Evolutionary conservation across 331 rosid genomes (phyloP).

Genomic region (Acacia pycnantha): DNA sequence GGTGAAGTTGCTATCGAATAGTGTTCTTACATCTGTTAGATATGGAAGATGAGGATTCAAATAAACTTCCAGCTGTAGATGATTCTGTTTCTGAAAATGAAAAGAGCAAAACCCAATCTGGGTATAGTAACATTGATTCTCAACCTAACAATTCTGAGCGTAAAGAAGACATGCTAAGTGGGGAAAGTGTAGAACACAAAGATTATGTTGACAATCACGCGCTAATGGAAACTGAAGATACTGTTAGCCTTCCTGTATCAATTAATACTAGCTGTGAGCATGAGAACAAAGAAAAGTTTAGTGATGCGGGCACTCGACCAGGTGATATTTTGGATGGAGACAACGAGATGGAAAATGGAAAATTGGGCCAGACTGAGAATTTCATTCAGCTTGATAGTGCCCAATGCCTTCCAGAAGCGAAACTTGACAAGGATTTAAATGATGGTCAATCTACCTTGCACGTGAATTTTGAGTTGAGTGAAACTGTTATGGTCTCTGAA

Average conservation of each 20-base stretch:
- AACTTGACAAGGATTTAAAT: constrained; percentile 25
- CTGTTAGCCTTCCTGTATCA: constrained; percentile 34
- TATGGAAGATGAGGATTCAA: constrained; percentile 53
- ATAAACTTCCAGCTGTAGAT: constrained; percentile 30
- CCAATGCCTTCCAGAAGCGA: constrained; percentile 1
- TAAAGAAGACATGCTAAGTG: constrained; percentile 22
- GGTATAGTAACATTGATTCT: constrained; percentile 24
- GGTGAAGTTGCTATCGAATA: constrained; percentile 9
- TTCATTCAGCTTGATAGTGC: not conserved
- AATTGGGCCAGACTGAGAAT: constrained; percentile 16
- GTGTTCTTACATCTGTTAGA: constrained; percentile 11
- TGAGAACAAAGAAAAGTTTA: constrained; percentile 17
- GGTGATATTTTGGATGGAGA: constrained; percentile 32
- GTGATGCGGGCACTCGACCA: constrained; percentile 10
- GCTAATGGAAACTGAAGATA: constrained; percentile 58
- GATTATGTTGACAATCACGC: constrained; percentile 35
- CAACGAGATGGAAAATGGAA: constrained; percentile 21
- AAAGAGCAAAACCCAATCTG: constrained; percentile 24
- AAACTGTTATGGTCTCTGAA: constrained; percentile 33
- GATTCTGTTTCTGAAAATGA: constrained; percentile 40
- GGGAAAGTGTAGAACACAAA: constrained; percentile 21
- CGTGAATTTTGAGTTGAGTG: constrained; percentile 39
- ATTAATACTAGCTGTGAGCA: constrained; percentile 17
- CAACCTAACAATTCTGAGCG: constrained; percentile 27
- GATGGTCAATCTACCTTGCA: constrained; percentile 30